Conservation (phyloP, 2,329 filamentous ascomycete genomes). For the Diaporthe eres region DNA sequence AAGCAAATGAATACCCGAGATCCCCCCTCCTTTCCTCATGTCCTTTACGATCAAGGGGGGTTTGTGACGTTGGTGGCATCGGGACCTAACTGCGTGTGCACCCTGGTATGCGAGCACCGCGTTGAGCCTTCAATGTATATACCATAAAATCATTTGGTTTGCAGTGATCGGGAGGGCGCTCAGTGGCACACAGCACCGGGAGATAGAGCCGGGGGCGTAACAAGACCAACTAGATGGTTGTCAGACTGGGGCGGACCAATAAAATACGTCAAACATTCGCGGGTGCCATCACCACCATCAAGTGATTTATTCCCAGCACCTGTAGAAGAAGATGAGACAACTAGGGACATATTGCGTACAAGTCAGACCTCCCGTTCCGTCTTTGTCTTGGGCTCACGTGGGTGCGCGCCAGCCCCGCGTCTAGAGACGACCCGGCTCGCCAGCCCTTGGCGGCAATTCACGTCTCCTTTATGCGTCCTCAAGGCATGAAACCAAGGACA, state of each 20-base stretch:
- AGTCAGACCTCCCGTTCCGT: neutral
- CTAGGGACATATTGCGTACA: neutral
- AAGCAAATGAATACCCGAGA: conserved; percentile 40
- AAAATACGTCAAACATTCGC: neutral
- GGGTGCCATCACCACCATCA: neutral
- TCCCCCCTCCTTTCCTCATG: conserved; percentile 30
- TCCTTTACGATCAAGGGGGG: conserved; percentile 26
- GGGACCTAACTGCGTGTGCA: conserved; percentile 8
- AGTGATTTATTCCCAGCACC: neutral
- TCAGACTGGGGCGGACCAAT: conserved; percentile 1
- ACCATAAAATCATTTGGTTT: conserved; percentile 25
- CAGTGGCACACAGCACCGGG: conserved; percentile 14
- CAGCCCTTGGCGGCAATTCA: conserved; percentile 17
- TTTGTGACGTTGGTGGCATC: conserved; percentile 37
- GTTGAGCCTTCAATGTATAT: conserved; percentile 36
- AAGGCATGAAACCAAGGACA: neutral
- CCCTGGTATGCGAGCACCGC: neutral
- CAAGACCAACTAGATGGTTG: conserved; percentile 16
- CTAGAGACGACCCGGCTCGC: conserved; percentile 4
- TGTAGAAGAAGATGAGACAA: neutral
- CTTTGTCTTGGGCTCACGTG: conserved; percentile 21
- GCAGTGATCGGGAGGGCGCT: conserved; percentile 6
- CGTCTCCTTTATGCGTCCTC: conserved; percentile 31
- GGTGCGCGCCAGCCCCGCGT: conserved; percentile 38
- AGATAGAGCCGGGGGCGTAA: conserved; percentile 14